phyloP scores from a whole-genome alignment of 129 eudicot genomes.

The Lactuca sativa region DNA sequence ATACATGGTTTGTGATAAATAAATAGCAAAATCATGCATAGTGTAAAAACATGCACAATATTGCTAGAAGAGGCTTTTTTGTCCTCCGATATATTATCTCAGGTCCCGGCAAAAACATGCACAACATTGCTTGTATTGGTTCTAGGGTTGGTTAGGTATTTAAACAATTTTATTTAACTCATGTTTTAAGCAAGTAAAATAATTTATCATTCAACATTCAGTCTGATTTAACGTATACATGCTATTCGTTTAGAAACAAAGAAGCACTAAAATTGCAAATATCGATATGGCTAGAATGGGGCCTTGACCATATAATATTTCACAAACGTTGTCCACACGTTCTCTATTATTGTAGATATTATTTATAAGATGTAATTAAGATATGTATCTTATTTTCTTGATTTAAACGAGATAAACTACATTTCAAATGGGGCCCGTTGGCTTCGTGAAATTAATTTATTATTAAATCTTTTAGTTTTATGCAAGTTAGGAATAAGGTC shows the following conservation, averaged over 20 bases:
- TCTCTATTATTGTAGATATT: not conserved
- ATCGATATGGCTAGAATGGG: not conserved
- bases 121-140: too few species aligned
- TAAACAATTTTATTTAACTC: too few species aligned
- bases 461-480: not conserved
- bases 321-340: conserved; percentile 16
- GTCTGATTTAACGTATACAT: too few species aligned
- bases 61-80: too few species aligned
- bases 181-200: too few species aligned
- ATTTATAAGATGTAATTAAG: not conserved
- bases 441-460: conserved; percentile 1
- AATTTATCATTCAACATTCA: too few species aligned
- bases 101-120: too few species aligned
- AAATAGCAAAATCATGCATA: too few species aligned
- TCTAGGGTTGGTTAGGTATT: too few species aligned
- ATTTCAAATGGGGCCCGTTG: not conserved
- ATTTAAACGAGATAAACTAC: conserved; percentile 3
- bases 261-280: not conserved
- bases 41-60: too few species aligned
- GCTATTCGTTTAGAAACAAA: not conserved
- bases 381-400: not conserved
- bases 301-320: conserved; percentile 2
- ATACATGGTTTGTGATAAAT: too few species aligned
- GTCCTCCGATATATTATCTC: too few species aligned
- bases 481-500: not conserved